These are phyloP conservation scores for Nicotiana paniculata DNA, from an alignment of 257 asterid genomes.

Conservation along the genomic window DNA sequence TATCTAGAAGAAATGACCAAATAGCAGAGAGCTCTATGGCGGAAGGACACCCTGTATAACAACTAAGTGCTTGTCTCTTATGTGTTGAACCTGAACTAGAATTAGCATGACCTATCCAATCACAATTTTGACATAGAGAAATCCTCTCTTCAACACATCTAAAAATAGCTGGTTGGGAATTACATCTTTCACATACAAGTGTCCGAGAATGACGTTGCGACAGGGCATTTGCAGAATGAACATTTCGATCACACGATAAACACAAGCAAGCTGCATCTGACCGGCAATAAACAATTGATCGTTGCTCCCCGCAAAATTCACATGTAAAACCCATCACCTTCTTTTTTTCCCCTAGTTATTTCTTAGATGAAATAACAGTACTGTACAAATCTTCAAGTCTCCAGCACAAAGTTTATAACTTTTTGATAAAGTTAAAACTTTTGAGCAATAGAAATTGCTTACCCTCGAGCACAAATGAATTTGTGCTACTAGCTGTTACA, in stretches of 20 bases:
- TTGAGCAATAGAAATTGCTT: neutral
- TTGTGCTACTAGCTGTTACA: neutral
- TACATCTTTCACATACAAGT: constrained; percentile 77
- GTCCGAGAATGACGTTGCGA: constrained; percentile 83
- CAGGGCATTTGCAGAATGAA: constrained; percentile 88
- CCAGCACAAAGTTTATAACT: constrained; percentile 2
- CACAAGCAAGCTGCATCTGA: constrained; percentile 86
- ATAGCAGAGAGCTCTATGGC: constrained; percentile 66
- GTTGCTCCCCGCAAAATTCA: constrained; percentile 76
- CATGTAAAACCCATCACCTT: constrained; percentile 65
- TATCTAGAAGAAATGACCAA: constrained; percentile 59
- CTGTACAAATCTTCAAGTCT: constrained; percentile 8
- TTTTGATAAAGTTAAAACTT: neutral
- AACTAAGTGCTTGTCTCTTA: constrained; percentile 55
- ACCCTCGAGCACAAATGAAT: neutral
- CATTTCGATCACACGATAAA: constrained; percentile 75
- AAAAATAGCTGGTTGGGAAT: constrained; percentile 56
- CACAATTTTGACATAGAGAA: constrained; percentile 80
- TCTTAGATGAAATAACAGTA: neutral
- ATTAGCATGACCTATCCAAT: constrained; percentile 57
- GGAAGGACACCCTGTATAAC: constrained; percentile 85
- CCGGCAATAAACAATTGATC: constrained; percentile 66
- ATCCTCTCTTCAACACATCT: constrained; percentile 62
- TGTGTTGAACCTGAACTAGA: constrained; percentile 39
- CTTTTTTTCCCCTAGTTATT: neutral